Percentiles rank a stretch among this genome's conserved stretches.
Conservation (phyloP, 306 rosid species). For the barrel medic (Medicago truncatula) region MtrunA17r5.0-ANR NC_053042.1:36153001-36153500, state of each 20-base stretch:
- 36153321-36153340: constrained; percentile 51
- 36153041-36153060: constrained; percentile 67
- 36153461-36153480: no score
- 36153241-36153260: constrained; percentile 52
- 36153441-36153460: neutral
- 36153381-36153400: constrained; percentile 43
- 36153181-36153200: no score
- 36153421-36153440: neutral
- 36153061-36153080: constrained; percentile 55
- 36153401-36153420: constrained; percentile 49
- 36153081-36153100: constrained; percentile 52
- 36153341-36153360: constrained; percentile 48
- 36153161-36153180: neutral
- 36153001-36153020: constrained; percentile 52
- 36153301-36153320: constrained; percentile 42
- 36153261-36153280: constrained; percentile 53
- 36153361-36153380: constrained; percentile 47
- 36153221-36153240: neutral
- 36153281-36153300: constrained; percentile 47
- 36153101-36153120: constrained; percentile 73
- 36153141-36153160: neutral
- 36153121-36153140: constrained; percentile 58
- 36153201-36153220: no score
- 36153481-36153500: neutral
- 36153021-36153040: constrained; percentile 45